phyloP scores from a whole-genome alignment of 164 flowering plant genomes.

The Amborella trichopoda region DNA sequence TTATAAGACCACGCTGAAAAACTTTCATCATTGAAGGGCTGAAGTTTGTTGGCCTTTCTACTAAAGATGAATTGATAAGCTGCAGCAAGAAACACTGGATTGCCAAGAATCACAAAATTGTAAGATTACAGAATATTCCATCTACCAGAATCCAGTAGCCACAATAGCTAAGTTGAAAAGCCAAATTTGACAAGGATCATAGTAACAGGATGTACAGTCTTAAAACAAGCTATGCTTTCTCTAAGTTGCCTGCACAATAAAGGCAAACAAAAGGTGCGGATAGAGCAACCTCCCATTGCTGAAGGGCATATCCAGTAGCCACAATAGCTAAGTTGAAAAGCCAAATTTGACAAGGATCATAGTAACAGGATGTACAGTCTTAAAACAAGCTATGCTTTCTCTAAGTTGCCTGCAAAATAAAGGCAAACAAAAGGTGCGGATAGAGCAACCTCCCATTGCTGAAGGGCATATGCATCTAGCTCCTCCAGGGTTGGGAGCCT shows the following conservation, averaged over 20 bases:
- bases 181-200: background rate
- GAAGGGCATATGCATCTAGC: constrained; percentile 69
- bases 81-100: constrained; percentile 82
- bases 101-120: constrained; percentile 13
- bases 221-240: no score
- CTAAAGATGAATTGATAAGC: constrained; percentile 65
- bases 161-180: background rate
- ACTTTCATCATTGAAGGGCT: constrained; percentile 83
- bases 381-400: no score
- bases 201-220: no score
- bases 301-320: constrained; percentile 79
- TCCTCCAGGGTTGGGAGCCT: constrained; percentile 84
- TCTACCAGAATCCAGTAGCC: no score
- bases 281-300: constrained; percentile 83
- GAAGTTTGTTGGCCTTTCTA: constrained; percentile 51
- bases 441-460: constrained; percentile 83
- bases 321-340: no score
- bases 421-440: no score
- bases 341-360: no score
- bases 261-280: no score
- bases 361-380: no score
- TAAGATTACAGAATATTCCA: background rate
- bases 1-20: constrained; percentile 81
- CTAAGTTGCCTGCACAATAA: no score
- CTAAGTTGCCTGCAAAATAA: no score